phyloP scores from a whole-genome alignment of 345 rosid species.

The Fremontodendron californicum region DNA sequence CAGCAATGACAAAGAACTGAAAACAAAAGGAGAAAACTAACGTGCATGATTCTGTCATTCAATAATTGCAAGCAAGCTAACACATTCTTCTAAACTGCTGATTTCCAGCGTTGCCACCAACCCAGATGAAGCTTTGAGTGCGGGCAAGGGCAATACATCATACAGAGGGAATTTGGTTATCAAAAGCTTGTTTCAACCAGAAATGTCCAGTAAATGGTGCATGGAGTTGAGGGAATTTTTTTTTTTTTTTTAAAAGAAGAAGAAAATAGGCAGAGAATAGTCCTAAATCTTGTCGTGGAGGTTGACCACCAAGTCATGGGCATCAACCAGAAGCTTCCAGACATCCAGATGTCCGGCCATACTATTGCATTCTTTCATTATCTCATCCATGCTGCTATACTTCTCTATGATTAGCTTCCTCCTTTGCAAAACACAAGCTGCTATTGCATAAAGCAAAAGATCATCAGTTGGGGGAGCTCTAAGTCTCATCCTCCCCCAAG shows the following conservation, averaged over 20 bases:
- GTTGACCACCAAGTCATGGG: conserved; percentile 74
- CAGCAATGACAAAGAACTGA: not conserved
- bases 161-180: not conserved
- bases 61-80: not conserved
- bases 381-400: no score
- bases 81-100: not conserved
- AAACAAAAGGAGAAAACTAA: not conserved
- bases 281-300: conserved; percentile 68
- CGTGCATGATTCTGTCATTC: not conserved
- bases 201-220: not conserved
- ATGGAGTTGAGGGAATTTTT: not conserved
- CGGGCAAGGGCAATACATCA: not conserved
- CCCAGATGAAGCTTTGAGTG: not conserved
- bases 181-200: not conserved
- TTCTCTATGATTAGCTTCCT: no score
- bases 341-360: no score
- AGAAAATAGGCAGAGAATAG: not conserved
- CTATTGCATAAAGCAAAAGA: no score
- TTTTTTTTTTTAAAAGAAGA: no score
- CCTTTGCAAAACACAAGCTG: no score
- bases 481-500: conserved; percentile 74
- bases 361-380: no score
- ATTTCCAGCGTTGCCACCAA: not conserved
- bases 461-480: conserved; percentile 89
- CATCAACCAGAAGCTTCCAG: no score